These are phyloP conservation scores for Aspergillus sclerotiicarbonarius DNA, from an alignment of 495 filamentous ascomycete species.

Conservation along the genomic window DNA sequence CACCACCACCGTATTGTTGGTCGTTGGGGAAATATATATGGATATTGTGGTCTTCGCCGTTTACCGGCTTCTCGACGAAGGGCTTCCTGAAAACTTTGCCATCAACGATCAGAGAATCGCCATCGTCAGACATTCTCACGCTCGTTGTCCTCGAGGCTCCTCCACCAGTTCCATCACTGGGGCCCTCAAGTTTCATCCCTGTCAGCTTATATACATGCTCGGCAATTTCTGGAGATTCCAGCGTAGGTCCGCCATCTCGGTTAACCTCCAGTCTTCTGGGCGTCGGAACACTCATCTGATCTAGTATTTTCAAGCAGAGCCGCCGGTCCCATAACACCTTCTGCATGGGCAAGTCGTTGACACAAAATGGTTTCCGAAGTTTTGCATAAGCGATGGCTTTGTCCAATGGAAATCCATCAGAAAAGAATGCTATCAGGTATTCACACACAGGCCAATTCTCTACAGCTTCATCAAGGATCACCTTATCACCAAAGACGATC, in stretches of 20 bases:
- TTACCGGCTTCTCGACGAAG: slow-evolving; percentile 98
- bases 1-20: slow-evolving; percentile 73
- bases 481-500: slow-evolving; percentile 96
- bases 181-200: slow-evolving; percentile 73
- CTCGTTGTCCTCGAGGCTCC: slow-evolving; percentile 55
- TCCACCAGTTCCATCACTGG: slow-evolving; percentile 68
- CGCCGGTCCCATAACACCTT: slow-evolving; percentile 96
- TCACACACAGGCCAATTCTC: slow-evolving; percentile 69
- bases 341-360: slow-evolving; percentile 98
- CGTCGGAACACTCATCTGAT: slow-evolving; percentile 83
- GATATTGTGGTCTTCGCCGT: slow-evolving; percentile 98
- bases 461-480: slow-evolving; percentile 88
- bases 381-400: slow-evolving; percentile 95
- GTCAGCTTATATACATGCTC: slow-evolving; percentile 75
- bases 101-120: slow-evolving; percentile 84
- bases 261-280: slow-evolving; percentile 90
- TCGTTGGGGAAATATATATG: slow-evolving; percentile 92
- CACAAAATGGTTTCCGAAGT: slow-evolving; percentile 89
- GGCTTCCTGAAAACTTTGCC: slow-evolving; percentile 80
- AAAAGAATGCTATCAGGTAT: slow-evolving; percentile 97
- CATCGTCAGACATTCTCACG: slow-evolving; percentile 78
- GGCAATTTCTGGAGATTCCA: slow-evolving; percentile 73
- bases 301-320: slow-evolving; percentile 81
- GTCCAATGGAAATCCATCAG: slow-evolving; percentile 92
- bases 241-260: slow-evolving; percentile 82